Percentiles rank a stretch among this genome's conserved stretches.
phyloP scores from a whole-genome alignment of 306 rosid genomes.

The Luffa aegyptiaca region DNA sequence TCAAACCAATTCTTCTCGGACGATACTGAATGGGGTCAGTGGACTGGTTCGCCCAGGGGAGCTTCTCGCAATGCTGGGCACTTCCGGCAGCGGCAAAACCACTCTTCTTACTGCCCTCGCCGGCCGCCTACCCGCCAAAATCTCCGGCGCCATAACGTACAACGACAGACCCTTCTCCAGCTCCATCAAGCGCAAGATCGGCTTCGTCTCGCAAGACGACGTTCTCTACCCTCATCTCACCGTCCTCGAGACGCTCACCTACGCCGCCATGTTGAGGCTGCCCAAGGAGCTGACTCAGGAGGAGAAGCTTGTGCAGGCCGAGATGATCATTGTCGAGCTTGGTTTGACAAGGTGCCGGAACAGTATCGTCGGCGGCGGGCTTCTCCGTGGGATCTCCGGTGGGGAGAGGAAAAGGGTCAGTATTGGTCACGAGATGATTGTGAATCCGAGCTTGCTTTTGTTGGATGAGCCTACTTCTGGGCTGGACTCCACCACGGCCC shows the following conservation, averaged over 20 bases:
- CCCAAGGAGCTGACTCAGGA: slow-evolving; percentile 49
- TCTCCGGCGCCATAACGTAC: neutral
- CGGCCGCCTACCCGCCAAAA: neutral
- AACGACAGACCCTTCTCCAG: neutral
- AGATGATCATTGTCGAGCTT: slow-evolving; percentile 67
- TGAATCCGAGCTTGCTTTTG: slow-evolving; percentile 78
- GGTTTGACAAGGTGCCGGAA: slow-evolving; percentile 90
- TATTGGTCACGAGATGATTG: slow-evolving; percentile 80
- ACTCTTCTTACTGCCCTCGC: neutral
- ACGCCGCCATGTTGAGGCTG: slow-evolving; percentile 67
- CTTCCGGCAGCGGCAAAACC: neutral
- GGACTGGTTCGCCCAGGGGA: neutral
- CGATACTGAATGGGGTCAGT: slow-evolving; percentile 11
- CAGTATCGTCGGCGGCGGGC: slow-evolving; percentile 72
- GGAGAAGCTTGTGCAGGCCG: slow-evolving; percentile 63
- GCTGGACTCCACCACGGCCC: slow-evolving; percentile 88
- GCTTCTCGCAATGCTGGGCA: slow-evolving; percentile 5
- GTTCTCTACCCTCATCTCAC: slow-evolving; percentile 84
- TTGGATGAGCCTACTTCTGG: slow-evolving; percentile 98
- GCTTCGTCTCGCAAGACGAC: slow-evolving; percentile 94
- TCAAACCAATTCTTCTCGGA: neutral
- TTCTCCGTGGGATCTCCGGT: slow-evolving; percentile 84
- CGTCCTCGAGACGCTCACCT: slow-evolving; percentile 60
- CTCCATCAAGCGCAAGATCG: slow-evolving; percentile 31
- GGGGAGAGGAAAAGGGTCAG: slow-evolving; percentile 91